Evolutionary conservation across 202 grass and related monocot species (phyloP).

Genomic region (Cymbopogon flexuosus): DNA sequence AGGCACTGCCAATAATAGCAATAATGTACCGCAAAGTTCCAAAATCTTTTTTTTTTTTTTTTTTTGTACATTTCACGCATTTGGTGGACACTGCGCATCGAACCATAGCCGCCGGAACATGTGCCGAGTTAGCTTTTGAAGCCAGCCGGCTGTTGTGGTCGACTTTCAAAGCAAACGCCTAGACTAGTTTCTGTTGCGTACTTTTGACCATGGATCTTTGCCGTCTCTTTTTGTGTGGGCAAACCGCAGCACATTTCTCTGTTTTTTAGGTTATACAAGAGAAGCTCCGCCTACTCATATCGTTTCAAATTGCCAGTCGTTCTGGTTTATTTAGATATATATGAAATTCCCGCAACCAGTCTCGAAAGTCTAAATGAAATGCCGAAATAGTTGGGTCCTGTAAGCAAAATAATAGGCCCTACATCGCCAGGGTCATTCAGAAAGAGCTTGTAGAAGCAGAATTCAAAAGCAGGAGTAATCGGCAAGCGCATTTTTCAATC

Average conservation of each 20-base stretch:
- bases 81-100: background rate
- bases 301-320: too few species aligned
- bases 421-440: too few species aligned
- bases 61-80: background rate
- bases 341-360: too few species aligned
- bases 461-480: too few species aligned
- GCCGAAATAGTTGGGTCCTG: too few species aligned
- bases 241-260: background rate
- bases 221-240: background rate
- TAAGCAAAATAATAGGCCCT: too few species aligned
- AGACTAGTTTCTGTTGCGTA: background rate
- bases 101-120: background rate
- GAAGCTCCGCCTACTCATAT: too few species aligned
- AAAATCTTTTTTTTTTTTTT: background rate
- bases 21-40: background rate
- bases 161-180: background rate
- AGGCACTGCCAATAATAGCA: background rate
- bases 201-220: background rate
- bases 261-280: too few species aligned
- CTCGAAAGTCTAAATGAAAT: too few species aligned
- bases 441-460: too few species aligned
- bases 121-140: background rate
- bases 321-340: too few species aligned
- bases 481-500: too few species aligned
- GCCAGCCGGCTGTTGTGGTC: background rate